These are phyloP conservation scores for Coccomyxa sp. DNA, from an alignment of 139 green algal genomes.

Conservation along the genomic window DNA sequence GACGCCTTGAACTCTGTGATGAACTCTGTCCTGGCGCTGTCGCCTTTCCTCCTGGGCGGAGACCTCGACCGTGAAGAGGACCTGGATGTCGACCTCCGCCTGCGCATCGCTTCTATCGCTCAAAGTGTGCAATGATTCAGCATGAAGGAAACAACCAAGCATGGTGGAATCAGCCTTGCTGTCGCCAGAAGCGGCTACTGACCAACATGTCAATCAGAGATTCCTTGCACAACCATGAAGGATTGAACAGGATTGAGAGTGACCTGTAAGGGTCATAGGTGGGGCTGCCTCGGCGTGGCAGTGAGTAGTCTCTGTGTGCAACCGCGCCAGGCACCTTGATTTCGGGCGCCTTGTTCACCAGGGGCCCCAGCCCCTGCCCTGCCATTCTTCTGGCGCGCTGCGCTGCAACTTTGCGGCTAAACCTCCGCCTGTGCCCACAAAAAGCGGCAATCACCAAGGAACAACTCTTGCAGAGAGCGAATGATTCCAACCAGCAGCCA, in stretches of 20 bases:
- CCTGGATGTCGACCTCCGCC: constrained; percentile 18
- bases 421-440: constrained; percentile 22
- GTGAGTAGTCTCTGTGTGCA: neutral
- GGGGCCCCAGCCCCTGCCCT: constrained; percentile 49
- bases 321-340: neutral
- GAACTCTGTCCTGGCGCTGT: constrained; percentile 20
- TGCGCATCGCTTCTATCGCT: neutral
- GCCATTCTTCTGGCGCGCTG: constrained; percentile 62
- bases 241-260: neutral
- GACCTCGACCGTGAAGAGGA: constrained; percentile 10
- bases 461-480: neutral
- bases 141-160: no score
- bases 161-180: no score
- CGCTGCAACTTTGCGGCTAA: constrained; percentile 55
- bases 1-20: constrained; percentile 36
- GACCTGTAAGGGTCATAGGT: constrained; percentile 11
- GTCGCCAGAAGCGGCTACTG: no score
- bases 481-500: neutral
- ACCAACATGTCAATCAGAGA: neutral
- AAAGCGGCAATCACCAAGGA: neutral
- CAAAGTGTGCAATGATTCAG: neutral
- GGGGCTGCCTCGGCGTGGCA: constrained; percentile 4
- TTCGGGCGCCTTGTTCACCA: neutral
- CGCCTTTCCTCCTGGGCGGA: constrained; percentile 3
- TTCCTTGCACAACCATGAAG: neutral